A percentile compares a stretch with the other conserved stretches of the same genome.
These are phyloP conservation scores for Edaphochlamys debaryana DNA, from an alignment of 139 green algal genomes.

Conservation along the genomic window DNA sequence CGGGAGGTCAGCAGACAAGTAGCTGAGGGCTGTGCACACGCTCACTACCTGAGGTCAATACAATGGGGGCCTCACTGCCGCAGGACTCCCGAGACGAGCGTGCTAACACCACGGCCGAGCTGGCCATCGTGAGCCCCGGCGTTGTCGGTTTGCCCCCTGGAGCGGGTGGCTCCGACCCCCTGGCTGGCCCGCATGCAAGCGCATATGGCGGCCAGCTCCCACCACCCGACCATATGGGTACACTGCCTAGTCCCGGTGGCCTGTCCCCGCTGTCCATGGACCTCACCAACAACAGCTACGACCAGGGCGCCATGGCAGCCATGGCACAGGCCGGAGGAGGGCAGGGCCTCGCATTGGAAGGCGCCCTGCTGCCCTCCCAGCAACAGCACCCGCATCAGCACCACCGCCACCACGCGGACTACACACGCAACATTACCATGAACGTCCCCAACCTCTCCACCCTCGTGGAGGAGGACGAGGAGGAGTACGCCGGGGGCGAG, in stretches of 20 bases:
- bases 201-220: too few species aligned
- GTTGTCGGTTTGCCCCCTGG: too few species aligned
- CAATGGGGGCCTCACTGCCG: too few species aligned
- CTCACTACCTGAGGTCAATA: too few species aligned
- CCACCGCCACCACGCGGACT: slow-evolving; percentile 22
- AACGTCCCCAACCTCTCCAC: slow-evolving; percentile 75
- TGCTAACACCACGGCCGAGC: background rate
- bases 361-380: background rate
- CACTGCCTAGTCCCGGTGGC: slow-evolving; percentile 23
- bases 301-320: background rate
- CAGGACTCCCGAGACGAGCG: slow-evolving; percentile 14
- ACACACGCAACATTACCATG: slow-evolving; percentile 76
- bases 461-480: slow-evolving; percentile 81
- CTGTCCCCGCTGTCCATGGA: slow-evolving; percentile 65
- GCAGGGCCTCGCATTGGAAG: background rate
- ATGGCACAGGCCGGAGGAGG: too few species aligned
- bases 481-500: slow-evolving; percentile 15
- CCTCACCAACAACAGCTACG: slow-evolving; percentile 64
- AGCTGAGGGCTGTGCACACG: too few species aligned
- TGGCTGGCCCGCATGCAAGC: too few species aligned
- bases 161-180: too few species aligned
- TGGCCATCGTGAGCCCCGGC: background rate
- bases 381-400: background rate
- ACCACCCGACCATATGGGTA: too few species aligned
- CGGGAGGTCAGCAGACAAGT: slow-evolving; percentile 39